Evolutionary conservation across 352 stramenopile species (phyloP).

Genomic region (Globisporangium spiculum): DNA sequence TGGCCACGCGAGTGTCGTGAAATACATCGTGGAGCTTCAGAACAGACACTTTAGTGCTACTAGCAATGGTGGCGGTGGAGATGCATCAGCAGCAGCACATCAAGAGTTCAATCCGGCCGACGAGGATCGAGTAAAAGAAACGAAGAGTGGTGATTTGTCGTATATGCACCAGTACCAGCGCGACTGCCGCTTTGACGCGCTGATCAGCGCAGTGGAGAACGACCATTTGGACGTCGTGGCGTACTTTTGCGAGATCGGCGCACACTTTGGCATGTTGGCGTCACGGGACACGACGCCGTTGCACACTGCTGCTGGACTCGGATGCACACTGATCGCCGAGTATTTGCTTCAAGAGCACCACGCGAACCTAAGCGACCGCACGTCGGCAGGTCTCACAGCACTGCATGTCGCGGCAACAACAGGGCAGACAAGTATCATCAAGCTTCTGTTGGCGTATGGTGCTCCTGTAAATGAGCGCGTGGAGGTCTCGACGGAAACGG

Average conservation of each 20-base stretch:
- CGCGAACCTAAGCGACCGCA: conserved; percentile 7
- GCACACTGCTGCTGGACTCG: conserved; percentile 17
- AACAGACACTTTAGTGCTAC: conserved; percentile 4
- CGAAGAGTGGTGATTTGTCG: neutral
- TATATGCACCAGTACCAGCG: neutral
- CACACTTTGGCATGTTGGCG: conserved; percentile 14
- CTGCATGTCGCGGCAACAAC: conserved; percentile 29
- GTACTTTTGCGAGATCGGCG: conserved; percentile 20
- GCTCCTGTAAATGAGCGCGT: conserved; percentile 22
- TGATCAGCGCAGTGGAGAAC: conserved; percentile 17
- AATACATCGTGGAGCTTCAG: conserved; percentile 17
- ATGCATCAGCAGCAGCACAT: neutral
- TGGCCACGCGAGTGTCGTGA: conserved; percentile 11
- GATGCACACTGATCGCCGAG: conserved; percentile 16
- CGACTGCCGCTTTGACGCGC: conserved; percentile 9
- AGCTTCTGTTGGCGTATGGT: conserved; percentile 26
- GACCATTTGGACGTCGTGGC: conserved; percentile 19
- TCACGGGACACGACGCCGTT: conserved; percentile 16
- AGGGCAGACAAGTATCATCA: conserved; percentile 29
- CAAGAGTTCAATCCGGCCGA: neutral
- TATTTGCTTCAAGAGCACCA: conserved; percentile 19
- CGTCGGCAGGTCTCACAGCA: conserved; percentile 18
- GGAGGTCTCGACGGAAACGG: neutral
- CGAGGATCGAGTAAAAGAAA: neutral
- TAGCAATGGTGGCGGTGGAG: neutral